Evolutionary conservation across 2,329 filamentous ascomycete species (phyloP).

Genomic region (Sclerotinia nivalis): DNA sequence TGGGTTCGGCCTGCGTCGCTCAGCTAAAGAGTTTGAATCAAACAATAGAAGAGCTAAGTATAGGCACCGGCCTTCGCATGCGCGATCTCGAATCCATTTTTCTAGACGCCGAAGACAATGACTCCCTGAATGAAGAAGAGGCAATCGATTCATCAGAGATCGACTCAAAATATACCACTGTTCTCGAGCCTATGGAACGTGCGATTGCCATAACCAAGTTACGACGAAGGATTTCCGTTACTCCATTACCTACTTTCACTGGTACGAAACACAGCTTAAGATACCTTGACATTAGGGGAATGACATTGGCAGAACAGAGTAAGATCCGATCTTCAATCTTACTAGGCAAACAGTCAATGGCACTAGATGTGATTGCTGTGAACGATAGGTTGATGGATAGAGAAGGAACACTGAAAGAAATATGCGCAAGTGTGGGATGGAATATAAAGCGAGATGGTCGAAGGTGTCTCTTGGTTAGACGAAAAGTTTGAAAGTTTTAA

Average conservation of each 20-base stretch:
- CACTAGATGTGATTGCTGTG: slow-evolving; percentile 27
- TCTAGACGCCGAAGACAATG: slow-evolving; percentile 16
- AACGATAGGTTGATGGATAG: slow-evolving; percentile 22
- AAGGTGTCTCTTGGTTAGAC: slow-evolving; percentile 19
- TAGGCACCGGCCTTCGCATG: slow-evolving; percentile 26
- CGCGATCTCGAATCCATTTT: slow-evolving; percentile 30
- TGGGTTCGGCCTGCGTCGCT: slow-evolving; percentile 7
- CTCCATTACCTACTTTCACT: not conserved
- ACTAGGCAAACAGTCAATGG: slow-evolving; percentile 26
- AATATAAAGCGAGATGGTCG: slow-evolving; percentile 21
- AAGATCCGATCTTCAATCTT: slow-evolving; percentile 28
- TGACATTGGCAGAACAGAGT: slow-evolving; percentile 27
- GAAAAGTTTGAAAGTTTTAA: not conserved
- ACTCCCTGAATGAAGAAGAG: slow-evolving; percentile 3
- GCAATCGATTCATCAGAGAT: slow-evolving; percentile 14
- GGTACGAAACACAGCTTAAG: slow-evolving; percentile 5
- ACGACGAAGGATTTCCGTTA: slow-evolving; percentile 24
- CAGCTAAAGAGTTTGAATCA: not conserved
- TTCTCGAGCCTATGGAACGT: slow-evolving; percentile 27
- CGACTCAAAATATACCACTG: slow-evolving; percentile 18
- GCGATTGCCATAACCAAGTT: slow-evolving; percentile 31
- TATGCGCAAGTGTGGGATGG: slow-evolving; percentile 24
- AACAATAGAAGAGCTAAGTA: slow-evolving; percentile 20
- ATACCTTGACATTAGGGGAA: slow-evolving; percentile 27
- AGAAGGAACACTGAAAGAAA: slow-evolving; percentile 18